Conservation (phyloP, 805 yeast species). For the Metschnikowia lachancei region DNA sequence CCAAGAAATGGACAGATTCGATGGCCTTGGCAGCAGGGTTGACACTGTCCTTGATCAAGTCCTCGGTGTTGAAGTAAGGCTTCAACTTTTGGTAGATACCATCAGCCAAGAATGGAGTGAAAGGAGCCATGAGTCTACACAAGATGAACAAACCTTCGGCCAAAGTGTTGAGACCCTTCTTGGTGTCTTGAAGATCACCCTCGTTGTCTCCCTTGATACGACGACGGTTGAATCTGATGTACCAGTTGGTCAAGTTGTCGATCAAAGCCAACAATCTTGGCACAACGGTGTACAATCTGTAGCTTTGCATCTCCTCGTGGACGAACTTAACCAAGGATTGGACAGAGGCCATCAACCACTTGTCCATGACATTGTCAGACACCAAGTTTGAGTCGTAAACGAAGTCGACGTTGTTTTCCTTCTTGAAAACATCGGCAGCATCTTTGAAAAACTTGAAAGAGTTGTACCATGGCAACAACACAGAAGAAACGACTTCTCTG, state of each 20-base stretch:
- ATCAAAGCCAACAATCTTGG: constrained; percentile 85
- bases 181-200: constrained; percentile 78
- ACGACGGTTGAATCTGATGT: constrained; percentile 95
- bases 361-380: constrained; percentile 92
- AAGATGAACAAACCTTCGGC: constrained; percentile 86
- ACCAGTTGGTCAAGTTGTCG: constrained; percentile 97
- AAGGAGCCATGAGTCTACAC: constrained; percentile 97
- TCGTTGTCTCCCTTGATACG: constrained; percentile 87
- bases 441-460: constrained; percentile 95
- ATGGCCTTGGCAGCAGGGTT: constrained; percentile 51
- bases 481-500: constrained; percentile 94
- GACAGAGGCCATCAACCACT: constrained; percentile 94
- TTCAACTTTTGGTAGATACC: constrained; percentile 77
- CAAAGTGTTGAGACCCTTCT: constrained; percentile 83
- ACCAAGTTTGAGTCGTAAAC: constrained; percentile 60
- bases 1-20: constrained; percentile 89
- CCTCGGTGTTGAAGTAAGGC: constrained; percentile 57
- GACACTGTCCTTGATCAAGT: constrained; percentile 43
- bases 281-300: constrained; percentile 93
- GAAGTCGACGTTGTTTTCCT: constrained; percentile 68
- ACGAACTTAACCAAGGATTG: constrained; percentile 86
- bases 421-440: constrained; percentile 80
- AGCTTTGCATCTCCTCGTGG: constrained; percentile 84
- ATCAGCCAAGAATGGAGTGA: constrained; percentile 95
- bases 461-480: constrained; percentile 97